Base-by-base conservation (phyloP, 1,139 yeast species). In the Sugiyamaella pinicola region DNA sequence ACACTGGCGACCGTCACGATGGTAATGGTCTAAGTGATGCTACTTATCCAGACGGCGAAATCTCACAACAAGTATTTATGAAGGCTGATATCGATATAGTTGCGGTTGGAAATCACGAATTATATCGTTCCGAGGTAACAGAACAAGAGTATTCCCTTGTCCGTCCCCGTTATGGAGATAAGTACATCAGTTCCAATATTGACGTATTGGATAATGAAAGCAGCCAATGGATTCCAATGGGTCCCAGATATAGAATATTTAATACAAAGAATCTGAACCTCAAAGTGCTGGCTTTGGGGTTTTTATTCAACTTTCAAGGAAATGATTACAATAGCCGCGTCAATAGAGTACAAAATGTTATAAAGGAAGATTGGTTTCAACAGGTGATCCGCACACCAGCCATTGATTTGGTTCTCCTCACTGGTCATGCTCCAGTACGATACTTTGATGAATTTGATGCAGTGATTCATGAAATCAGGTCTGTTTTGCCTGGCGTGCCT, bases 1-100 rank as follows among this genome's bases (percentile, higher is more conserved):
- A 93, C 66, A 82, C 95, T 1, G 99, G 99, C 7, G 99, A 93
- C 69, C 82, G 89, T 57, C 96, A 88, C 62, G 98, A 93, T 68
- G 99, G 99, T 1, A 90, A 89, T 65, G 99, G 98, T 3, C 70
- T 85, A 19, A 79, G 90, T 43, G 98, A 91, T 69, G 84, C 85
- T 9, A 85, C 96, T 0, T 58, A 47, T 2, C 88, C 91, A 1
- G 84, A 84, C 62, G 98, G 97, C 0, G 64, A 73, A 10, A 68
- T 76, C 26, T 79, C 93, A 1, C 79, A 83, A 34, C 77, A 79
- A 1, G 76, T 89, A 0, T 90, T 90, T 67, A 78, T 78, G 58
- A 72, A 78, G 59, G 81, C 80, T 54, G 84, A 86, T 55, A 87
- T 85, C 63, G 98, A 93, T 66, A 68, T 93, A 39, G 71, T 93